phyloP scores from a whole-genome alignment of 2,329 filamentous ascomycete species.

The Fusarium agapanthi region DNA sequence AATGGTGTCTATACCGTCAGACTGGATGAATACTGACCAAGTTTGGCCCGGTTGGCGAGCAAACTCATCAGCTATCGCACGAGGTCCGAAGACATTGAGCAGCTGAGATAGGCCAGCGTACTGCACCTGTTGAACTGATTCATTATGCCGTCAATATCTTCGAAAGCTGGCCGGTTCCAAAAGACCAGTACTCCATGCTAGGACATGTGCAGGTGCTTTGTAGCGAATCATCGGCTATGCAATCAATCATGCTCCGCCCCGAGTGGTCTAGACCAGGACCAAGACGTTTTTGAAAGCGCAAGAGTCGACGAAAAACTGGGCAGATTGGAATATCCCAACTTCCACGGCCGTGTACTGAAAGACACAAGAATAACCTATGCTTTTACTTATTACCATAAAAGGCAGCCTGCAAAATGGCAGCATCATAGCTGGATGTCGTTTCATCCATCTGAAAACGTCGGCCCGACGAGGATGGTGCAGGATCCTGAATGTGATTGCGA shows the following conservation, averaged over 20 bases:
- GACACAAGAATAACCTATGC: not conserved
- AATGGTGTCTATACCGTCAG: slow-evolving; percentile 17
- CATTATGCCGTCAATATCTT: not conserved
- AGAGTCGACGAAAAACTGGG: not conserved
- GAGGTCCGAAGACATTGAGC: slow-evolving; percentile 9
- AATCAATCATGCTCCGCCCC: not conserved
- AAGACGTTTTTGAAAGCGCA: not conserved
- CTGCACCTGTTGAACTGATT: slow-evolving; percentile 3
- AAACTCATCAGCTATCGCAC: slow-evolving; percentile 17
- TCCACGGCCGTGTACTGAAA: not conserved
- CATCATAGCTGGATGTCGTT: slow-evolving; percentile 48
- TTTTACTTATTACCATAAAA: slow-evolving; percentile 43
- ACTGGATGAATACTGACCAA: not conserved
- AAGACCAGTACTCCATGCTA: not conserved
- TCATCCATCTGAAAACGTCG: slow-evolving; percentile 46
- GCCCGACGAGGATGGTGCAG: slow-evolving; percentile 17
- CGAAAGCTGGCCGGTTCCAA: not conserved
- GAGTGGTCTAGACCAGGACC: slow-evolving; percentile 26
- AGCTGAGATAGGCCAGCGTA: slow-evolving; percentile 6
- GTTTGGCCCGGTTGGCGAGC: not conserved
- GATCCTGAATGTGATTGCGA: slow-evolving; percentile 29
- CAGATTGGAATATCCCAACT: not conserved
- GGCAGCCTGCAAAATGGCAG: slow-evolving; percentile 48
- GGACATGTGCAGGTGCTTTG: not conserved
- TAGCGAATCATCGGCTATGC: not conserved